Evolutionary conservation across 2,329 filamentous ascomycete species (phyloP), one percentile per base, ranked within the genome.

Genomic region (Exophiala sp.): DNA sequence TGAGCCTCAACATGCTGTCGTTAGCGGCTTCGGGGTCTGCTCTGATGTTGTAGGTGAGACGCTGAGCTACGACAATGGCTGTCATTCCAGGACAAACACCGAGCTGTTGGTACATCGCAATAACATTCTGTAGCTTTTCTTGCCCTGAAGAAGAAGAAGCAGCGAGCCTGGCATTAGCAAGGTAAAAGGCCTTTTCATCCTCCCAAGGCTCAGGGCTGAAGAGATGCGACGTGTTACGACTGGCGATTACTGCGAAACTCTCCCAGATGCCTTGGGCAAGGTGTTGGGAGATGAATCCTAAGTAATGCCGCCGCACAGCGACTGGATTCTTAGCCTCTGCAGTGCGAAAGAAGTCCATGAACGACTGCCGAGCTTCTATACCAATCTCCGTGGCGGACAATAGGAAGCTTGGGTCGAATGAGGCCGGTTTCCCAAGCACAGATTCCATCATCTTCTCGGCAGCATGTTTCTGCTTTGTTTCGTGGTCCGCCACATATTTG

Each of bases 61-160:
- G 55, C 39, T 60, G 58, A 21, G 52, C 38, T 9, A 56, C 39
- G 12, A 54, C 39, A 34, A 58, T 35, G 40, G 50, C 52, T 5
- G 55, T 40, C 47, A 54, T 54, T 20, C 34, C 55, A 45, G 58
- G 58, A 45, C 58, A 60, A 35, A 58, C 20, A 21, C 55, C 55
- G 3, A 39, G 35, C 21, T 56, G 42, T 38, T 54, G 42, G 36
- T 49, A 51, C 3, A 38, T 29, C 39, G 55, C 11, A 39, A 60
- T 45, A 3, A 38, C 34, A 12, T 60, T 51, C 18, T 40, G 29
- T n/a, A 54, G 24, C 33, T 45, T 42, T 29, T 47, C 29, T 10
- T 38, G 51, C 18, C 20, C 16, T n/a, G 48, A n/a, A 29, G 24
- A 29, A 12, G 49, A 34, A 12, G 49, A 34, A 29, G 33, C 41